phyloP scores from a whole-genome alignment of 2,329 filamentous ascomycete species.

The Ramularia endophylla region DNA sequence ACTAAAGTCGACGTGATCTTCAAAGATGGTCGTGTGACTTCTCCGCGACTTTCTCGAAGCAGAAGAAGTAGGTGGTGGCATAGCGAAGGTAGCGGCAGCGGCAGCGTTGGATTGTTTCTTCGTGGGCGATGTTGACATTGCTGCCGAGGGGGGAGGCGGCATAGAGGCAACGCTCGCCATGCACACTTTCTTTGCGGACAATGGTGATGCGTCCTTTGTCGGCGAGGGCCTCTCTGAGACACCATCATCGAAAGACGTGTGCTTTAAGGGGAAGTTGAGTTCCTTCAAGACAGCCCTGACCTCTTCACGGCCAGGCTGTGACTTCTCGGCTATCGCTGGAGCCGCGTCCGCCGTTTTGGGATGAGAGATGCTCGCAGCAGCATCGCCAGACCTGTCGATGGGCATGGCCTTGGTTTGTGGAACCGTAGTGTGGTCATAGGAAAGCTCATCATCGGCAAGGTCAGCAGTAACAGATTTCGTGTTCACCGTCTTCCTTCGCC shows the following conservation, averaged over 20 bases:
- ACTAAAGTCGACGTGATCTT: constrained; percentile 27
- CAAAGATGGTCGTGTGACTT: constrained; percentile 31
- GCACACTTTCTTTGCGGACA: constrained; percentile 5
- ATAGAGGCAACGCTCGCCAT: constrained; percentile 12
- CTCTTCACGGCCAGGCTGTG: neutral
- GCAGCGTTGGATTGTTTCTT: constrained; percentile 14
- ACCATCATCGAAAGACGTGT: too few relatives aligned
- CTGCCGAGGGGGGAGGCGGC: neutral
- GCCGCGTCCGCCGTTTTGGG: neutral
- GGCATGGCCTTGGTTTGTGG: neutral
- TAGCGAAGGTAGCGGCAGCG: constrained; percentile 15
- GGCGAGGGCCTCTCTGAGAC: neutral
- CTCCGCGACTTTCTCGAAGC: constrained; percentile 19
- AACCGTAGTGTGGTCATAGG: neutral
- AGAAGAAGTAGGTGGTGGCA: neutral
- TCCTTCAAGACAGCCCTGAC: neutral
- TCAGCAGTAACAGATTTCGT: neutral
- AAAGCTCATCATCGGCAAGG: neutral
- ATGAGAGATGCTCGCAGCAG: neutral
- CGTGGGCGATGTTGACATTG: constrained; percentile 16
- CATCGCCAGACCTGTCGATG: neutral
- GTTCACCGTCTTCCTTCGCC: constrained; percentile 33
- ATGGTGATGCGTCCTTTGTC: neutral
- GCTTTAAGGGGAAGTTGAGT: neutral
- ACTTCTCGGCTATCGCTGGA: neutral